Conservation (phyloP, 2,329 filamentous ascomycete genomes). For the Pseudogymnoascus sp. region DNA sequence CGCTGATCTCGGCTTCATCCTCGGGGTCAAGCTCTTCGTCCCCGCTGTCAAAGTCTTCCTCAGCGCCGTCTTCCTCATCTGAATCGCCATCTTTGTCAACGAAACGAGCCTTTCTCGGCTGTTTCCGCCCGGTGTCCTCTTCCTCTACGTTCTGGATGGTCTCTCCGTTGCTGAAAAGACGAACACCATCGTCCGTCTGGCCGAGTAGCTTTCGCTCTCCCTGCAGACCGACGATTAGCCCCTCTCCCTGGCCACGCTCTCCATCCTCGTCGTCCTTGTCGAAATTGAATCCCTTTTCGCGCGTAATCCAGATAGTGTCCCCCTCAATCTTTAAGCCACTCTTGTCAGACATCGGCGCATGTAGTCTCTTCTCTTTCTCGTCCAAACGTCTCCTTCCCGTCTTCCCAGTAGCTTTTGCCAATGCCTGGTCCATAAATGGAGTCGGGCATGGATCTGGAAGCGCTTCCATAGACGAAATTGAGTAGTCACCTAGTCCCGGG, state of each 20-base stretch:
- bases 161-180: conserved; percentile 73
- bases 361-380: conserved; percentile 93
- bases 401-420: conserved; percentile 78
- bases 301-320: conserved; percentile 84
- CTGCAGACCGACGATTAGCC: conserved; percentile 85
- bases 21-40: conserved; percentile 42
- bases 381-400: conserved; percentile 71
- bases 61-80: conserved; percentile 46
- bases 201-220: conserved; percentile 73
- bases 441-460: conserved; percentile 94
- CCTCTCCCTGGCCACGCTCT: conserved; percentile 86
- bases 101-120: conserved; percentile 47
- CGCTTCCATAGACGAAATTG: conserved; percentile 72
- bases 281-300: conserved; percentile 67
- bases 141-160: conserved; percentile 52
- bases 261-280: conserved; percentile 50
- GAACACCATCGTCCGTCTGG: conserved; percentile 70
- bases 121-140: conserved; percentile 54
- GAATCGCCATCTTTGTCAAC: conserved; percentile 50
- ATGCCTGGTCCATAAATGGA: conserved; percentile 76
- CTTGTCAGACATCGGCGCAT: conserved; percentile 97
- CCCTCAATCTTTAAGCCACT: conserved; percentile 94
- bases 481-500: conserved; percentile 83
- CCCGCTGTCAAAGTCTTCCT: conserved; percentile 46
- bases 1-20: conserved; percentile 48